Conservation (phyloP, 768 basidiomycete genomes). For the Boletus pseudo-olivaceus region DNA sequence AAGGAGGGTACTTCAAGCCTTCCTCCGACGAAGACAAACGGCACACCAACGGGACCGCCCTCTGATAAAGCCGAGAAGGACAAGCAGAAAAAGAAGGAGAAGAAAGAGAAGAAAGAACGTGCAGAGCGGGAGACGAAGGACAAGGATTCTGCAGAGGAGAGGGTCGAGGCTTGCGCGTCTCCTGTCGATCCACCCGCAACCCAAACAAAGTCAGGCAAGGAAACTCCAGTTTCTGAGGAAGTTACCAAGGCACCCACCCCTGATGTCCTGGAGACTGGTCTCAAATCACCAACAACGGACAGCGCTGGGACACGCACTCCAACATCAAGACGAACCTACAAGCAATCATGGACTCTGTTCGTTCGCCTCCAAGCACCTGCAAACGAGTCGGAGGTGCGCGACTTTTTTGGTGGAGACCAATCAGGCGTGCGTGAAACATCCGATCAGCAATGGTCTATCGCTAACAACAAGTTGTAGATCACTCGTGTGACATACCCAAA, state of each 20-base stretch:
- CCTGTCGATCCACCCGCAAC: slow-evolving; percentile 19
- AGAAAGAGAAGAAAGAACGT: slow-evolving; percentile 58
- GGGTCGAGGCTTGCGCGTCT: slow-evolving; percentile 27
- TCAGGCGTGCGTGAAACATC: slow-evolving; percentile 50
- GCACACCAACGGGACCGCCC: slow-evolving; percentile 26
- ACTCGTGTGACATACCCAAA: slow-evolving; percentile 62
- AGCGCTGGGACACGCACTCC: slow-evolving; percentile 69
- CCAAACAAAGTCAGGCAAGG: slow-evolving; percentile 38
- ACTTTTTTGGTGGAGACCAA: slow-evolving; percentile 73
- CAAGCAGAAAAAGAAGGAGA: slow-evolving; percentile 57
- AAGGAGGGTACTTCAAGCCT: slow-evolving; percentile 35
- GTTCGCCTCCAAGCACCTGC: slow-evolving; percentile 58
- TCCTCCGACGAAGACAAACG: slow-evolving; percentile 32
- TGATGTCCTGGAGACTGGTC: slow-evolving; percentile 30
- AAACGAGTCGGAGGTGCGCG: slow-evolving; percentile 63
- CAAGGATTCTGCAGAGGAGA: slow-evolving; percentile 37
- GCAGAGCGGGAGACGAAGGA: slow-evolving; percentile 40
- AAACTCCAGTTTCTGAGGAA: slow-evolving; percentile 34
- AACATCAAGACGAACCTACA: slow-evolving; percentile 54
- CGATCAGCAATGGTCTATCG: background rate
- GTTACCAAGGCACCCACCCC: slow-evolving; percentile 22
- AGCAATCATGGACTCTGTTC: slow-evolving; percentile 85
- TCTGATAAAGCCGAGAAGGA: slow-evolving; percentile 55
- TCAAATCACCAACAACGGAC: slow-evolving; percentile 57
- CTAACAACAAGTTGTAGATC: slow-evolving; percentile 43